These are phyloP conservation scores for Prosopis cineraria DNA, from an alignment of 306 rosid genomes.

Conservation along the genomic window DNA sequence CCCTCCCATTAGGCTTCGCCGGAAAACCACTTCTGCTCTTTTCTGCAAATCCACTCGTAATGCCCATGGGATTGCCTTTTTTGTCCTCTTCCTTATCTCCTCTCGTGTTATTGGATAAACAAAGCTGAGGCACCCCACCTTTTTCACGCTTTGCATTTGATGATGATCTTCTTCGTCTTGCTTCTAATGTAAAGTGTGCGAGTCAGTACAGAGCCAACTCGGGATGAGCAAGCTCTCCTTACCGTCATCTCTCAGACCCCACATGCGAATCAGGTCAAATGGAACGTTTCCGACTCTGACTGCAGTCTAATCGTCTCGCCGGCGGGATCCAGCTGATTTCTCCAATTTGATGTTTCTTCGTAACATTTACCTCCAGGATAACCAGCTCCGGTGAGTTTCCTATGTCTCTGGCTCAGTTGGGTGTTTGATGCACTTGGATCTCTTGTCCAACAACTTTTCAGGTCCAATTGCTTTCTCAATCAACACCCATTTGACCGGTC, in stretches of 20 bases:
- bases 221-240: conserved; percentile 88
- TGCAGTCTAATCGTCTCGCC: conserved; percentile 72
- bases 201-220: conserved; percentile 69
- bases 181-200: conserved; percentile 33
- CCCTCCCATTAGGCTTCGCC: conserved; percentile 51
- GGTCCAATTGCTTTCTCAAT: conserved; percentile 75
- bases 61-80: conserved; percentile 7
- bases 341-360: conserved; percentile 66
- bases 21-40: conserved; percentile 35
- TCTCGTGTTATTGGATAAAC: background rate
- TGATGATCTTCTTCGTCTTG: conserved; percentile 17
- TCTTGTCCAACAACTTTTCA: conserved; percentile 70
- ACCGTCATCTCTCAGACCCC: conserved; percentile 61
- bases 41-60: conserved; percentile 13
- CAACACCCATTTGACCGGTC: conserved; percentile 75
- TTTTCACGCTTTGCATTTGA: conserved; percentile 17
- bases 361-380: conserved; percentile 69
- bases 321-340: conserved; percentile 84
- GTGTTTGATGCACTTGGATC: conserved; percentile 71
- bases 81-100: background rate
- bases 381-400: conserved; percentile 70
- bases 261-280: conserved; percentile 69
- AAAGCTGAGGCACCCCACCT: background rate
- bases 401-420: conserved; percentile 40
- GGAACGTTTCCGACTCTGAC: conserved; percentile 78